Evolutionary conservation across 768 basidiomycete genomes (phyloP), one percentile per base, ranked within the genome.

Genomic region (Agaricus subrufescens): DNA sequence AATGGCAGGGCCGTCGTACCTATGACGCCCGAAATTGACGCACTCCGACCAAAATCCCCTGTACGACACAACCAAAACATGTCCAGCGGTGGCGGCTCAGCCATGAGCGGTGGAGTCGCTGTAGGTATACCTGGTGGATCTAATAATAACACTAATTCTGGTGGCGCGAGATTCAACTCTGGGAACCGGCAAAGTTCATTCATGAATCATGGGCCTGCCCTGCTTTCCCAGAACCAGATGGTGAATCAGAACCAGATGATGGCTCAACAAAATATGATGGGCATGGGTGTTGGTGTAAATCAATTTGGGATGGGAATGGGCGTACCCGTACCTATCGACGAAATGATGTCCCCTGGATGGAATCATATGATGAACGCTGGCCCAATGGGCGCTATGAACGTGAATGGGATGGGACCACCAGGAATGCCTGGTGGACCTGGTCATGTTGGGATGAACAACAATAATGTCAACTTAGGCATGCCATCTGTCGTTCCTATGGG

Each of bases 1-100:
- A 79, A 76, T 40, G 80, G 78, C 14, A 83, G 81, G 65, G 68
- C 72, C 40, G 84, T 90, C 57, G 87, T 91, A 10, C 87, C 89
- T 0, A 83, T 81, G 71, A 83, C 86, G 3, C 64, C 80, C 67
- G 93, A 95, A 61, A 91, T 96, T 62, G 91, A 96, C 53, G 78
- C 81, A 0, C 75, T 96, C 15, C 78, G 93, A 15, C 93, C 92
- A 0, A 94, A 95, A 67, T 94, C 91, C 1, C 93, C 94, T 8
- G 75, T 85, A 23, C 40, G 61, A 11, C 54, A 55, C 11, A 56
- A 58, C 10, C 52, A 52, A 53, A 43, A 55, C 15, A 51, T 47
- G 46, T 52, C 57, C 25, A 30, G 57, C 23, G 60, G 60, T 30
- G 37, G 56, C 34, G 52, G 56, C 39, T 40, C 45, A 50, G 56